phyloP scores from a whole-genome alignment of 352 stramenopile species.

The Albugo candida region DNA sequence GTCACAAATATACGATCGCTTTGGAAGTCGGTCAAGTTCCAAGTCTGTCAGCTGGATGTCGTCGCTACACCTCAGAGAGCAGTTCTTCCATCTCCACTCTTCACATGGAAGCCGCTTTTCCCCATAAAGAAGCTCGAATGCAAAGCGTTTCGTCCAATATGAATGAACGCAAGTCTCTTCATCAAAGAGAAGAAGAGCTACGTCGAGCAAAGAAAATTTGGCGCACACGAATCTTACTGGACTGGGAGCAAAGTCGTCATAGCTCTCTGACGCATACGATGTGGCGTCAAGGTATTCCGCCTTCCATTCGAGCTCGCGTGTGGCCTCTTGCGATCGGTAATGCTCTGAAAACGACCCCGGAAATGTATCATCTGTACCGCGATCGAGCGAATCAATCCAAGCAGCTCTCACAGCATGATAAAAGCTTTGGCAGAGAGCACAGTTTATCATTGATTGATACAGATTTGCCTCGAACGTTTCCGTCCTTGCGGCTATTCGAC shows the following conservation, averaged over 20 bases:
- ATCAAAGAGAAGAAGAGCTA: conserved; percentile 61
- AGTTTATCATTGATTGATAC: conserved; percentile 71
- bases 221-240: conserved; percentile 47
- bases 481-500: conserved; percentile 60
- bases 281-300: conserved; percentile 66
- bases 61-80: no score
- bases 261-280: conserved; percentile 52
- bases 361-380: conserved; percentile 76
- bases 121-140: not conserved
- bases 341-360: conserved; percentile 63
- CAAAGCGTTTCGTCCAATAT: conserved; percentile 28
- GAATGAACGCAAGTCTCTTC: conserved; percentile 13
- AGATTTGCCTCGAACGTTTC: conserved; percentile 72
- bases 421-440: conserved; percentile 38
- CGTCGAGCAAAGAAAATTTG: conserved; percentile 69
- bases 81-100: no score
- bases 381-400: conserved; percentile 38
- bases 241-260: conserved; percentile 62
- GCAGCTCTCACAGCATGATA: conserved; percentile 13
- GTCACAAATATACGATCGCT: not conserved
- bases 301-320: conserved; percentile 55
- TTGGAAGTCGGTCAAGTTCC: not conserved
- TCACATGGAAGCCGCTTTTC: not conserved
- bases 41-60: not conserved
- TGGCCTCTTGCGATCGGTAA: conserved; percentile 78